A percentile compares a stretch with the other conserved stretches of the same genome.
These are phyloP conservation scores for Fusarium longipes DNA, from an alignment of 2,329 filamentous ascomycete species.

Conservation along the genomic window DNA sequence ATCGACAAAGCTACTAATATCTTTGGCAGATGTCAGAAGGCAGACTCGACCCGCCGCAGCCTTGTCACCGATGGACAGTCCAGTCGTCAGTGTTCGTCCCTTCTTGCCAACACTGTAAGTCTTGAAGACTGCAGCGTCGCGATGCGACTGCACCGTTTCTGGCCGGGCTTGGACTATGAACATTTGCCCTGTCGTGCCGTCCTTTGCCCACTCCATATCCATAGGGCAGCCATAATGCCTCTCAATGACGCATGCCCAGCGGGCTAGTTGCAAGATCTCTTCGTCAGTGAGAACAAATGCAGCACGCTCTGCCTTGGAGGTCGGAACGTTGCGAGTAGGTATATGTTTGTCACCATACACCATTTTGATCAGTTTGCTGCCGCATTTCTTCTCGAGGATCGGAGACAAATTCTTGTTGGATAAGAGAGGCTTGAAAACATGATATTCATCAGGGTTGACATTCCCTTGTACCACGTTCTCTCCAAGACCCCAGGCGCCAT, in stretches of 20 bases:
- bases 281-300: constrained; percentile 49
- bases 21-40: constrained; percentile 46
- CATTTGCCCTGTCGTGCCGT: constrained; percentile 45
- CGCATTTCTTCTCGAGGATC: constrained; percentile 51
- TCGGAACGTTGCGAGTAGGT: constrained; percentile 52
- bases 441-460: constrained; percentile 54
- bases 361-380: constrained; percentile 52
- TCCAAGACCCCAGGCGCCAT: constrained; percentile 52
- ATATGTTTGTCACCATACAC: constrained; percentile 46
- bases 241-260: constrained; percentile 53
- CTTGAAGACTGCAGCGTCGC: constrained; percentile 47
- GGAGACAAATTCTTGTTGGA: constrained; percentile 42
- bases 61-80: constrained; percentile 50
- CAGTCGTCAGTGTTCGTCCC: constrained; percentile 46
- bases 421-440: constrained; percentile 53
- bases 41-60: constrained; percentile 50
- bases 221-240: constrained; percentile 51
- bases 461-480: constrained; percentile 54
- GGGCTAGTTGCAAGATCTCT: constrained; percentile 51
- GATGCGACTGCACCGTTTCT: constrained; percentile 52
- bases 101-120: constrained; percentile 49
- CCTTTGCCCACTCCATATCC: constrained; percentile 56
- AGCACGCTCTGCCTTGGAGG: constrained; percentile 50
- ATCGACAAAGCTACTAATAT: constrained; percentile 50
- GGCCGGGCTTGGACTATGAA: constrained; percentile 54